Evolutionary conservation across 306 rosid species (phyloP).

Genomic region (Cicer judaicum): DNA sequence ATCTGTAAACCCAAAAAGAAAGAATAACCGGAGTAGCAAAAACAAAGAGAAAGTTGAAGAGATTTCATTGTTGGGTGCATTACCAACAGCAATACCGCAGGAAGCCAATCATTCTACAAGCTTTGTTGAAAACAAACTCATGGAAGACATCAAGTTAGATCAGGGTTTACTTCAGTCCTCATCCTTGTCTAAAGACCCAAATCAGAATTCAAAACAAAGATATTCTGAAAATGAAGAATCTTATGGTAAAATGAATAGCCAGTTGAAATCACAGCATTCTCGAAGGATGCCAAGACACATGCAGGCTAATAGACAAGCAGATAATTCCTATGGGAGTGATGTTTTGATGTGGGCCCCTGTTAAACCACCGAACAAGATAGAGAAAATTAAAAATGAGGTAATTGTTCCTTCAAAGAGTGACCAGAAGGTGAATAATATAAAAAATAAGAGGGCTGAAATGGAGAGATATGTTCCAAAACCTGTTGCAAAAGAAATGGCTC

Average conservation of each 20-base stretch:
- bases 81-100: conserved; percentile 50
- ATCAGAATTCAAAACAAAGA: conserved; percentile 57
- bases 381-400: conserved; percentile 58
- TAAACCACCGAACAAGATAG: conserved; percentile 67
- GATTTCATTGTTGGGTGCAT: conserved; percentile 44
- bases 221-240: conserved; percentile 62
- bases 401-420: conserved; percentile 61
- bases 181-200: conserved; percentile 54
- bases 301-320: conserved; percentile 64
- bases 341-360: conserved; percentile 96
- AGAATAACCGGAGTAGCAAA: conserved; percentile 65
- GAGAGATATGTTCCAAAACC: conserved; percentile 97
- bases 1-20: conserved; percentile 66
- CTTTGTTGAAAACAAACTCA: conserved; percentile 25
- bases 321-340: conserved; percentile 66
- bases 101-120: conserved; percentile 52
- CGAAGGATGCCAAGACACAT: conserved; percentile 70
- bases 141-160: conserved; percentile 40
- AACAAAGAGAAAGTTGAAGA: conserved; percentile 70
- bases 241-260: conserved; percentile 63
- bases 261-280: conserved; percentile 77
- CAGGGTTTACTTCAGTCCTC: conserved; percentile 54
- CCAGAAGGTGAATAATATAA: conserved; percentile 64
- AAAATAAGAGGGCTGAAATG: conserved; percentile 90
- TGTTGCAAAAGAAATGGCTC: conserved; percentile 93